Evolutionary conservation across 2,329 filamentous ascomycete genomes (phyloP), one percentile per base, ranked within the genome.

Genomic region (Colletotrichum graminicola): DNA sequence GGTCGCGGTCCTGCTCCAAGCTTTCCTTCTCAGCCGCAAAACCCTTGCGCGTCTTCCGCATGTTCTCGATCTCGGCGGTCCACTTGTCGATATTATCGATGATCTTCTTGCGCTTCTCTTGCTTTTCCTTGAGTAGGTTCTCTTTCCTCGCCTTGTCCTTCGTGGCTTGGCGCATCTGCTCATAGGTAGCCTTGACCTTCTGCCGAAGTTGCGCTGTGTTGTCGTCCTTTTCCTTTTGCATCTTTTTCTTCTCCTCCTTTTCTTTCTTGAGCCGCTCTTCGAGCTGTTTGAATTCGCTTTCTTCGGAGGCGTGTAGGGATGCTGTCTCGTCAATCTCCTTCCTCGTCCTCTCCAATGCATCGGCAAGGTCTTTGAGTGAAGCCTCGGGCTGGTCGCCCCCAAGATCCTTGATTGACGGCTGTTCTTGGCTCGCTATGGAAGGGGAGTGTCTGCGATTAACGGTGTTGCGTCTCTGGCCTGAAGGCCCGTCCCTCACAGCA

Each of bases 201-300:
- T 92, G 92, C 77, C 93, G 94, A 65, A 98, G 82, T 77, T 94
- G 94, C 55, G 93, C 91, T 60, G 94, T 98, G 62, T 91, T 93
- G 77, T 97, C 94, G 74, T 98, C 95, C 80, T 97, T 97, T 77
- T 97, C 94, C 79, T 93, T 96, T 65, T 96, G 86, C 26, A 91
- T 87, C 73, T 92, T 91, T 76, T 89, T 91, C 79, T 97, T 90
- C 62, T 92, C 88, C 75, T 97, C 93, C 71, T 94, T 92, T 76
- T 97, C 94, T 70, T 90, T 90, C 66, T 91, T 89, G 41, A 97
- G 79, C 55, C 93, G 90, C 49, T 90, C 88, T 74, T 93, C 83
- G 63, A 89, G 82, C n/a, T 86, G 84, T 74, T 89, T 89, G 71
- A 90, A 90, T 63, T 95, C 93, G 47, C 90, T 89, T 67, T 93